These are phyloP conservation scores for Xerocomellus amylosporus DNA, from an alignment of 768 basidiomycete genomes.

Conservation along the genomic window DNA sequence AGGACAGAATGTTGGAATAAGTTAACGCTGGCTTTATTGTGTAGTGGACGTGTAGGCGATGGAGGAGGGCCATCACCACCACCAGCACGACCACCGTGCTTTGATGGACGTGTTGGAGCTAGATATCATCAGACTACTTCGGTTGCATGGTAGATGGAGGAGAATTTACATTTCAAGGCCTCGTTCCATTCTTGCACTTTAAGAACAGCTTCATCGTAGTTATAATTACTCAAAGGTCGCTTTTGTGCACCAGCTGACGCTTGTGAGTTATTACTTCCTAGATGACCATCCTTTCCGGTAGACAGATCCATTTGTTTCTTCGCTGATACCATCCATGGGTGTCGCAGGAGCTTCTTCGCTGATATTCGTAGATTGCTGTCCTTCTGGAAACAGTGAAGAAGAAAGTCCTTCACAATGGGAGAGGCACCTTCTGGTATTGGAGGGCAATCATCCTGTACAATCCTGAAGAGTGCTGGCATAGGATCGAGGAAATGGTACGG, in stretches of 20 bases:
- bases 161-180: slow-evolving; percentile 74
- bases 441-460: slow-evolving; percentile 97
- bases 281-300: slow-evolving; percentile 27
- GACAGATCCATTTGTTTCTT: slow-evolving; percentile 62
- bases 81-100: slow-evolving; percentile 49
- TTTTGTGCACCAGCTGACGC: slow-evolving; percentile 35
- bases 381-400: slow-evolving; percentile 98
- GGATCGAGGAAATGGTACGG: slow-evolving; percentile 96
- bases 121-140: slow-evolving; percentile 4
- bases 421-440: slow-evolving; percentile 95
- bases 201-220: slow-evolving; percentile 90
- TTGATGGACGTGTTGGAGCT: slow-evolving; percentile 77
- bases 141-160: slow-evolving; percentile 15
- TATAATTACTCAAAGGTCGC: slow-evolving; percentile 72
- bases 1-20: slow-evolving; percentile 33
- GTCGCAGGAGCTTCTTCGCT: slow-evolving; percentile 86
- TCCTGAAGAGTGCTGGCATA: slow-evolving; percentile 97
- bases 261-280: slow-evolving; percentile 35
- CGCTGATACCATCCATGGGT: slow-evolving; percentile 94
- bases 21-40: slow-evolving; percentile 27
- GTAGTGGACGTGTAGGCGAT: slow-evolving; percentile 40
- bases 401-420: slow-evolving; percentile 93
- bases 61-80: slow-evolving; percentile 39
- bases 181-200: slow-evolving; percentile 99
- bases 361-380: slow-evolving; percentile 92